Evolutionary conservation across 2,329 filamentous ascomycete species (phyloP), one percentile per base, ranked within the genome.

Genomic region (Trichoderma sp.): DNA sequence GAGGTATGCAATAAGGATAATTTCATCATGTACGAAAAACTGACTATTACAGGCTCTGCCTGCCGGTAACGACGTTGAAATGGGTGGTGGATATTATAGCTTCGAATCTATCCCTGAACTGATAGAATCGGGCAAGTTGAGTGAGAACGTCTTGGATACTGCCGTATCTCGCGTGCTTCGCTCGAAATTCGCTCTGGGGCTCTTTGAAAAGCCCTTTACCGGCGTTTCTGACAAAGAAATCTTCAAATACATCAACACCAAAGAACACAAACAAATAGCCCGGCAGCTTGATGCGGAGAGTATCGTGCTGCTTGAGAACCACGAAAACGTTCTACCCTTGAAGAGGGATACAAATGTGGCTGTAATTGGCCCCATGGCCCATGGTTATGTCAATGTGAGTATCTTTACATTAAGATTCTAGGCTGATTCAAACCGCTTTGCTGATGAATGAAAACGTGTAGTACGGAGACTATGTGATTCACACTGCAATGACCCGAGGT

Each of bases 401-500:
- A 22, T 0, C 4, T 45, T 45, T 17, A 13, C 22, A 2, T 48
- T 2, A 5, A 22, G 10, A 48, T 48, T 35, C 22, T 6, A 10
- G 42, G 9, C 13, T 32, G 8, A 22, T 0, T 13, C 42, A 22
- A 5, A 3, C 13, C 3, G 12, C 0, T 52, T 9, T 34, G 32
- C 42, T 63, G 2, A 50, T 50, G 15, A 6, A 52, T 37, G 25
- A 32, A 2, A 10, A 6, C 1, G 6, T 12, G 13, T n/a, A 61
- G 58, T 63, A 63, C 9, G 59, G 59, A 52, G 59, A 63, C 45
- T 63, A 63, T 50, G 59, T 63, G 25, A 63, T 63, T 13, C 59
- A 63, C 59, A 63, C 59, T n/a, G 59, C 59, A 37, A 63, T 63
- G 59, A 63, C 59, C 3, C 59, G 59, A 52, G 59, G 59, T 15